Percentiles rank a stretch among this genome's conserved stretches.
Conservation (phyloP, 2,329 filamentous ascomycete species). For the Claviceps sp. region DNA sequence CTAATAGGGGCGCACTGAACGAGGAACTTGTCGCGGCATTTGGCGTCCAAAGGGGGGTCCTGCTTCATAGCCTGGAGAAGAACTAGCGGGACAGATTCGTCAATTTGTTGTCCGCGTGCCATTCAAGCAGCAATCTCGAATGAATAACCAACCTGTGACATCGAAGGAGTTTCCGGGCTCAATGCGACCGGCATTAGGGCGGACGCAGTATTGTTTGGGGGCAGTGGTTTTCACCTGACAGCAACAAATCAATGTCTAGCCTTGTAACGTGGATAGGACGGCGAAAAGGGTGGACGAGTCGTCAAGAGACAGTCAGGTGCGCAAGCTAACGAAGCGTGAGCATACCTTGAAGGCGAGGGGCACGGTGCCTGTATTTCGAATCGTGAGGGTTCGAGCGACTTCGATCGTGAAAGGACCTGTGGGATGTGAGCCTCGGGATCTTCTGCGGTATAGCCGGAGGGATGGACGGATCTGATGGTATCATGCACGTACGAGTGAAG, state of each 20-base stretch:
- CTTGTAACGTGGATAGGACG: background rate
- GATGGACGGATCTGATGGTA: background rate
- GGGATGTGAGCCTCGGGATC: slow-evolving; percentile 7
- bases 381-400: slow-evolving; percentile 49
- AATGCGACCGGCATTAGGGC: slow-evolving; percentile 92
- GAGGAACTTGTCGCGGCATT: slow-evolving; percentile 95
- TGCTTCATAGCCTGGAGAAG: slow-evolving; percentile 97
- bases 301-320: background rate
- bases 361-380: slow-evolving; percentile 48
- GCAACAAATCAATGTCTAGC: background rate
- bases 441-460: background rate
- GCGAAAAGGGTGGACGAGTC: background rate
- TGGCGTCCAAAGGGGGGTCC: slow-evolving; percentile 72
- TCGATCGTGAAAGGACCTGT: slow-evolving; percentile 54
- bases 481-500: slow-evolving; percentile 64
- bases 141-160: slow-evolving; percentile 55
- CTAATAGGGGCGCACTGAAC: slow-evolving; percentile 83
- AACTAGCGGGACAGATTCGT: slow-evolving; percentile 37
- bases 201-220: slow-evolving; percentile 98
- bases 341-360: slow-evolving; percentile 59
- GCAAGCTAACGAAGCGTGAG: slow-evolving; percentile 7
- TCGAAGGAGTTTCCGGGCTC: slow-evolving; percentile 82
- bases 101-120: slow-evolving; percentile 4
- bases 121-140: background rate
- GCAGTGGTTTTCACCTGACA: slow-evolving; percentile 92